Base-by-base conservation (phyloP, 345 rosid genomes). In the Pseudoturritis turrita region DNA sequence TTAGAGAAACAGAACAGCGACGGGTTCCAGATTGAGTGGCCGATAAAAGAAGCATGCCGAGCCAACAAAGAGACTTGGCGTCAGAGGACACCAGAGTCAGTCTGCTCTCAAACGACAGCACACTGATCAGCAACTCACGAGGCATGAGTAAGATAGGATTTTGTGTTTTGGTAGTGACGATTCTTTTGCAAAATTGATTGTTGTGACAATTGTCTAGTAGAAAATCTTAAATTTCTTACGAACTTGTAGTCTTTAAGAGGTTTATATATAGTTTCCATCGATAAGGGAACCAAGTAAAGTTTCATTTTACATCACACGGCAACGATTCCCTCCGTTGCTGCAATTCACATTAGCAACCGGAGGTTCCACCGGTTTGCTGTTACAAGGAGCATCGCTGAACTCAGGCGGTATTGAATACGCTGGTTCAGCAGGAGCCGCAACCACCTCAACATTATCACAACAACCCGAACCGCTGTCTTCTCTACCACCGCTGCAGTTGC, bases 1-100 rank as follows among this genome's bases (percentile, higher is more conserved):
- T 58, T 94, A 82, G 92, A 86, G 62, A 89, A 81, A 66, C 95
- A 83, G 28, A 63, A 49, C 53, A 62, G 2, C 1, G 61, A 76
- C 26, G 51, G 15, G 0, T 63, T 70, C 31, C 71, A 40, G 40
- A 62, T 76, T 26, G 76, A 76, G 35, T 63, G 67, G 75, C 79
- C 79, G 1, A 56, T 76, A 3, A 63, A 70, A 63, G 70, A 70
- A 15, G 54, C 60, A 3, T 76, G 75, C 23, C 43, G 79, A 28
- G 22, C 52, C 29, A 55, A 46, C 45, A 53, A 69, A 62, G 75
- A 69, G 43, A 43, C 74, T 17, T 75, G 79, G 79, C 70, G 3
- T 15, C 68, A 75, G 49, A 37, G 21, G 45, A 55, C 65, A 21
- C 71, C 75, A 7, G 71, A 76, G 39, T 47, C 75, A 1, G 33